These are phyloP conservation scores for Verticillium zaregamsianum DNA, from an alignment of 2,329 filamentous ascomycete genomes.

Conservation along the genomic window DNA sequence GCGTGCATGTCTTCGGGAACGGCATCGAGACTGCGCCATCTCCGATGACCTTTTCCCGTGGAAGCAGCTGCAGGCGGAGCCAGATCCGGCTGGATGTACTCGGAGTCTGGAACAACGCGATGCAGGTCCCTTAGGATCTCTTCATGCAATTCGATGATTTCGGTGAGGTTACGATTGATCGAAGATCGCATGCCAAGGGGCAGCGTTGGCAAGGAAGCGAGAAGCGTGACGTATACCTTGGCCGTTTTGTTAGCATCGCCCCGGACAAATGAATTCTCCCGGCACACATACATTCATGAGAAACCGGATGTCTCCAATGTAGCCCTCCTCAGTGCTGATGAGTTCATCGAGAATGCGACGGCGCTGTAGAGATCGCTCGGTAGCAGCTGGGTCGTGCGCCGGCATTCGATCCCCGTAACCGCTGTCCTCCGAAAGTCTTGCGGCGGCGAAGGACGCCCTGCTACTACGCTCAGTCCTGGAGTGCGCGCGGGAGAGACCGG, in stretches of 20 bases:
- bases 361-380: slow-evolving; percentile 68
- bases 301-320: slow-evolving; percentile 82
- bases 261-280: neutral
- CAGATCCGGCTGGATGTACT: slow-evolving; percentile 46
- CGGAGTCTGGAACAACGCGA: slow-evolving; percentile 63
- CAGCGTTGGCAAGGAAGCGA: slow-evolving; percentile 66
- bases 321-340: slow-evolving; percentile 80
- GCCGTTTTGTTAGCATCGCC: slow-evolving; percentile 5
- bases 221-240: slow-evolving; percentile 70
- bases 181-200: slow-evolving; percentile 62
- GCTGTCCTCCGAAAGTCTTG: slow-evolving; percentile 64
- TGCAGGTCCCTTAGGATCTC: slow-evolving; percentile 74
- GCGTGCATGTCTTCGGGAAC: slow-evolving; percentile 36
- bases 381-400: slow-evolving; percentile 62
- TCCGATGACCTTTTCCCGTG: slow-evolving; percentile 29
- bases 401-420: slow-evolving; percentile 51
- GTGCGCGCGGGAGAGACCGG: slow-evolving; percentile 45
- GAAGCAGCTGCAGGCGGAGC: slow-evolving; percentile 11
- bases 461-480: slow-evolving; percentile 61
- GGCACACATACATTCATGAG: slow-evolving; percentile 67
- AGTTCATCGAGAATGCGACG: slow-evolving; percentile 81
- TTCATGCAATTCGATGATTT: slow-evolving; percentile 81
- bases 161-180: slow-evolving; percentile 74
- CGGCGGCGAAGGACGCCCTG: slow-evolving; percentile 53
- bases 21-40: slow-evolving; percentile 44